A percentile compares a stretch with the other conserved stretches of the same genome.
Conservation (phyloP, 23 red algal genomes). For the Gracilaria caudata region DNA sequence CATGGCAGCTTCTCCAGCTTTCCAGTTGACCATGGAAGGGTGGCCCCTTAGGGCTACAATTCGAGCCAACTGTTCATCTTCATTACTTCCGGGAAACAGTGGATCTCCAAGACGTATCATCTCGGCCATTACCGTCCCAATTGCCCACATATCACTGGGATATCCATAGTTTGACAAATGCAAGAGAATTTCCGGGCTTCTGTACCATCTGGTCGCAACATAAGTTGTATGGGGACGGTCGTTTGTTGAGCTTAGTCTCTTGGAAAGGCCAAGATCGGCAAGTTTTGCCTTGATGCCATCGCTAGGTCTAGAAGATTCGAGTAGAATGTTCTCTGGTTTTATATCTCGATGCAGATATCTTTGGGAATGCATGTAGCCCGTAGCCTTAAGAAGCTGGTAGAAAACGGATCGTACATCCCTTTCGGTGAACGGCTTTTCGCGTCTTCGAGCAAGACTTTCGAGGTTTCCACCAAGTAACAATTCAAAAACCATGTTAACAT, state of each 20-base stretch:
- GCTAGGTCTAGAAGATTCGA: conserved; percentile 10
- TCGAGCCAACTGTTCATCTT: conserved; percentile 76
- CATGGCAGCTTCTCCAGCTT: conserved; percentile 41
- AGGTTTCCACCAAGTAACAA: conserved; percentile 58
- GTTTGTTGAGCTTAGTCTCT: conserved; percentile 31
- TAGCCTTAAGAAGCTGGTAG: conserved; percentile 81
- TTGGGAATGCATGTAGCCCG: conserved; percentile 86
- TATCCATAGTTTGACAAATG: conserved; percentile 77
- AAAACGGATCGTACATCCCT: conserved; percentile 30
- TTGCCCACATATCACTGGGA: conserved; percentile 95
- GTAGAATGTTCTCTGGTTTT: conserved; percentile 92
- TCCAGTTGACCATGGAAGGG: conserved; percentile 65
- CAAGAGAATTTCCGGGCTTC: conserved; percentile 88
- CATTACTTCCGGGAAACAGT: conserved; percentile 90
- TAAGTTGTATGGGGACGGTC: conserved; percentile 74
- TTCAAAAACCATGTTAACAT: conserved; percentile 67
- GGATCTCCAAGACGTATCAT: conserved; percentile 75
- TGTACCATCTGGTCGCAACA: conserved; percentile 89
- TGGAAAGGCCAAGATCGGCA: conserved; percentile 86
- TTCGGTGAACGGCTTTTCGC: conserved; percentile 38
- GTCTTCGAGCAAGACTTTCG: conserved; percentile 41
- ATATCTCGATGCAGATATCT: conserved; percentile 91
- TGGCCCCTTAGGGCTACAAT: conserved; percentile 71
- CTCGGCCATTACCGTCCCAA: conserved; percentile 91
- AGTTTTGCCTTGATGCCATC: conserved; percentile 43